Base-by-base conservation (phyloP, 1,284 basidiomycete genomes). In the Heterobasidion annosum region DNA sequence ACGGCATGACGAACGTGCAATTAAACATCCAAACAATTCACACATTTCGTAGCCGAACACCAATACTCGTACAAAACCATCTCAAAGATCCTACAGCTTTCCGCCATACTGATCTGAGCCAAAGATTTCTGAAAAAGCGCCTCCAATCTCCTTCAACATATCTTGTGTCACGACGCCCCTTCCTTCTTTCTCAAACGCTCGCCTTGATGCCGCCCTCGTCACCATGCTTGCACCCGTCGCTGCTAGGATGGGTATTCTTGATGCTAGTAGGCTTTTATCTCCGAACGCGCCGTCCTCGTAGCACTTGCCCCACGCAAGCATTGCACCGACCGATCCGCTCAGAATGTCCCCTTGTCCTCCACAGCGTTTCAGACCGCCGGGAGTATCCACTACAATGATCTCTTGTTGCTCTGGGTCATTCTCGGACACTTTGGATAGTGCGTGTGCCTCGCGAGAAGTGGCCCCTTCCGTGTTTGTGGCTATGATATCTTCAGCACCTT, bases 311-410 rank as follows among this genome's bases (percentile, higher is more conserved):
- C 96, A 99, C 1, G 94, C 94, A 57, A 98, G 75, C 66, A 97
- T 83, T 0, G 93, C 83, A 0, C 93, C 95, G 7, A 93, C 85
- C 42, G 80, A 79, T 5, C 96, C 96, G 61, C 87, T 89, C 52
- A 99, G 70, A 48, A 99, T 85, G 69, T 99, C 96, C 0, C 96
- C 96, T 68, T 98, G 96, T 1, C 95, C 95, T 18, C 96, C 96
- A 62, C 93, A 95, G 52, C 96, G 77, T 72, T 97, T 97, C 60
- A 93, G 66, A 1, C 93, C 93, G 2, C 96, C 96, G 54, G 81
- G 72, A 0, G 77, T 71, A 58, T 90, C 84, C 34, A 90, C 76
- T 10, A 93, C 67, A 1, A 82, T 76, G 19, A 78, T 49, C 52
- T 73, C 66, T 45, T 77, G 81, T 53, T 64, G 67, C 40, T 63